phyloP scores from a whole-genome alignment of 2,329 filamentous ascomycete species.

The Fusarium solani-melongenae region DNA sequence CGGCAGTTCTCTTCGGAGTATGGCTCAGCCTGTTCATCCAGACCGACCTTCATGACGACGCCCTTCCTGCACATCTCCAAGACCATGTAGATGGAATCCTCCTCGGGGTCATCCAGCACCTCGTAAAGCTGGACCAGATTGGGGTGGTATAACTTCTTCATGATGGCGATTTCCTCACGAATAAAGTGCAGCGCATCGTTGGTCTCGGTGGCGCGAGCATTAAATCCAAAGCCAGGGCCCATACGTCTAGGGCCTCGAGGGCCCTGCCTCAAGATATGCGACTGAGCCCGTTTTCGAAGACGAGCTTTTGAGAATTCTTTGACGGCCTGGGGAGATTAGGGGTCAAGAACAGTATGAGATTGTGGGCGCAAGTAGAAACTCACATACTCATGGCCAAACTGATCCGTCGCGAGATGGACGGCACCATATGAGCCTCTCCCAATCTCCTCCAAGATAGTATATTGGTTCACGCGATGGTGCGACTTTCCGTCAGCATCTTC shows the following conservation, averaged over 20 bases:
- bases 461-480: conserved; percentile 93
- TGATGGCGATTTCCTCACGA: conserved; percentile 95
- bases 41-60: conserved; percentile 93
- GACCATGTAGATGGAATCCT: conserved; percentile 98
- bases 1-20: conserved; percentile 86
- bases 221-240: conserved; percentile 43
- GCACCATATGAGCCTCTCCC: conserved; percentile 96
- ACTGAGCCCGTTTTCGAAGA: conserved; percentile 89
- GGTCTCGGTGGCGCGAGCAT: conserved; percentile 65
- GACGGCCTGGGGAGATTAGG: conserved; percentile 72
- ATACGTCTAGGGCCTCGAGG: conserved; percentile 50
- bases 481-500: conserved; percentile 84
- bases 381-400: conserved; percentile 94
- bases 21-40: conserved; percentile 84
- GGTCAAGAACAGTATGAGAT: not conserved
- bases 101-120: conserved; percentile 93
- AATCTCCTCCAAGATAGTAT: conserved; percentile 93
- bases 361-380: conserved; percentile 47
- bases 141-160: conserved; percentile 97
- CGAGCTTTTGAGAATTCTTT: conserved; percentile 98
- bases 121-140: conserved; percentile 95
- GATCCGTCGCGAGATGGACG: conserved; percentile 89
- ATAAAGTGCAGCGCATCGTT: conserved; percentile 84
- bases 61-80: conserved; percentile 99
- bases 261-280: conserved; percentile 76